Base-by-base conservation (phyloP, 805 yeast species). In the Candida cerambycidarum region DNA sequence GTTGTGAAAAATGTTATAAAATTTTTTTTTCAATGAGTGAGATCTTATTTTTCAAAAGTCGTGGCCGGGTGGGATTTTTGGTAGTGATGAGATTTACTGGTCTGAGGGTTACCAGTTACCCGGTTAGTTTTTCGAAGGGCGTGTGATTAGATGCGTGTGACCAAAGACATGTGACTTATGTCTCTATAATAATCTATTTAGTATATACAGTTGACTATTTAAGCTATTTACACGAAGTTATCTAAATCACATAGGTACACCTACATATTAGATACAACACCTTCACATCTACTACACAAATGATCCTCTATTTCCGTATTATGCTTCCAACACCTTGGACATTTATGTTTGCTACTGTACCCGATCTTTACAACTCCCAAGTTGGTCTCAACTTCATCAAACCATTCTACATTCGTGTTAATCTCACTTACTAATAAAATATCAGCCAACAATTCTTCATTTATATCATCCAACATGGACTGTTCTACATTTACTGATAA, bases 301-400 rank as follows among this genome's bases (percentile, higher is more conserved):
- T 59, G 61, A 9, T 79, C 79, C 27, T 73, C 80, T 0, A 47
- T 52, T 0, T 55, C 61, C 0, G 95, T 69, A 6, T 77, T 78
- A 57, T 65, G 81, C 55, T 87, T 87, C 99, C 99, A 93, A 64
- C 99, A 93, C 58, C 99, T 76, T 5, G 96, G 96, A 59, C 99
- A 93, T 55, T 89, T 89, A 40, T 65, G 64, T 1, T 67, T 56
- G 0, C 54, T 41, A 0, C 89, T 75, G 4, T 71, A 69, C 6
- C 70, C 62, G 2, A 84, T 73, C 2, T 53, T 61, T 11, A 45
- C 28, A 3, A 2, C 8, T 8, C 43, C 43, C 14, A 39, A 32
- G 11, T 39, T 30, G 4, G 38, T 25, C 13, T 67, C 65, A 39
- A 55, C 61, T 15, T 29, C 48, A 27, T 16, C 35, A 42, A 43